Percentiles rank a stretch among this genome's conserved stretches.
phyloP scores from a whole-genome alignment of 164 flowering plant species.

The Buxus sempervirens region DNA sequence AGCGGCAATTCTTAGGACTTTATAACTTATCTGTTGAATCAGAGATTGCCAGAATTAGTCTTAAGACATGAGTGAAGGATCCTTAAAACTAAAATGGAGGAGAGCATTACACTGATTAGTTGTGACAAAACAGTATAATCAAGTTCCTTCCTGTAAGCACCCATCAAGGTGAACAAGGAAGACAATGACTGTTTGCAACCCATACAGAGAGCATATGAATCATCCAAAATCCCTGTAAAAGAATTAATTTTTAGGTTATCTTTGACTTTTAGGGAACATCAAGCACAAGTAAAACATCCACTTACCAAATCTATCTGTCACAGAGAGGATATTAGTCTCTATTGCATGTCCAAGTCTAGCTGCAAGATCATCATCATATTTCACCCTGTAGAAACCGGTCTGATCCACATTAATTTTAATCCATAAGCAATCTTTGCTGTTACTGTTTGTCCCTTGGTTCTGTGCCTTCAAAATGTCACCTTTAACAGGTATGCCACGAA shows the following conservation, averaged over 20 bases:
- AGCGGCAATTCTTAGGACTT: conserved; percentile 61
- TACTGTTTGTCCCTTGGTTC: conserved; percentile 6
- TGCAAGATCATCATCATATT: conserved; percentile 84
- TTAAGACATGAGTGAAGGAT: not conserved
- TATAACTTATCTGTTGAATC: conserved; percentile 56
- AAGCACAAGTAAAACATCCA: not conserved
- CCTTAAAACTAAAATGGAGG: conserved; percentile 1
- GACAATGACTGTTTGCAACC: conserved; percentile 69
- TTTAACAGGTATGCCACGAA: conserved; percentile 23
- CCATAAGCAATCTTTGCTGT: conserved; percentile 36
- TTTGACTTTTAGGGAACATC: not conserved
- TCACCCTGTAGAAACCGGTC: conserved; percentile 91
- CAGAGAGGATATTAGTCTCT: conserved; percentile 53
- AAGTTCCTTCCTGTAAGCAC: conserved; percentile 69
- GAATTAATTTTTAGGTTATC: conserved; percentile 1
- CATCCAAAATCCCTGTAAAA: conserved; percentile 83
- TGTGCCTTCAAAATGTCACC: conserved; percentile 3
- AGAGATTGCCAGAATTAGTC: conserved; percentile 12
- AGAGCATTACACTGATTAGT: conserved; percentile 62
- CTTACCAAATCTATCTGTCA: conserved; percentile 88
- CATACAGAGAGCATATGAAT: conserved; percentile 80
- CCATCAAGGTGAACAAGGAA: conserved; percentile 80
- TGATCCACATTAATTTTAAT: conserved; percentile 86
- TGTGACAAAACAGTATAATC: conserved; percentile 87
- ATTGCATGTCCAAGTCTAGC: conserved; percentile 73